phyloP scores from a whole-genome alignment of 176 grass and related monocot genomes.

The Secale cereale region DNA sequence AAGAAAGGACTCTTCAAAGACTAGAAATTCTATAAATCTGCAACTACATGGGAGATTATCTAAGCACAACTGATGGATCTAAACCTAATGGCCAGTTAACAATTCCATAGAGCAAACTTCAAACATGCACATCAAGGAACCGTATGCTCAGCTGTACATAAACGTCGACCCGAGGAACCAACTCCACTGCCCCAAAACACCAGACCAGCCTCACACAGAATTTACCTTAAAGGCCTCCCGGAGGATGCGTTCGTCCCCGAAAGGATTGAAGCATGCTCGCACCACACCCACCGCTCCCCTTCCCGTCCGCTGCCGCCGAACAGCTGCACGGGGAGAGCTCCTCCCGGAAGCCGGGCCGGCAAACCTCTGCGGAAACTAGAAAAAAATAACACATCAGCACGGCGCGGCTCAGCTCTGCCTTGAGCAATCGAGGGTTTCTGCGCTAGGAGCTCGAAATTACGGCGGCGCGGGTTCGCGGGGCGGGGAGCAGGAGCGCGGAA shows the following conservation, averaged over 20 bases:
- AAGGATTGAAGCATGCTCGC: constrained; percentile 68
- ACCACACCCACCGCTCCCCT: constrained; percentile 2
- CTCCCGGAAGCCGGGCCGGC: background rate
- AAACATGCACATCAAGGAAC: background rate
- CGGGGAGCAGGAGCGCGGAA: background rate
- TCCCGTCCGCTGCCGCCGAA: constrained; percentile 6
- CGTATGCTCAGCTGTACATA: background rate
- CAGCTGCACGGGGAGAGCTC: background rate
- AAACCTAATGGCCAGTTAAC: background rate
- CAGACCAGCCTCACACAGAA: background rate
- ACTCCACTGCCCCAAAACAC: background rate
- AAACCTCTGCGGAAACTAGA: background rate
- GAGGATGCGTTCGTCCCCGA: constrained; percentile 71
- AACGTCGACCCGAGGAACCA: background rate
- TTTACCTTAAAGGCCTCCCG: constrained; percentile 82
- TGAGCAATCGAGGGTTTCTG: background rate
- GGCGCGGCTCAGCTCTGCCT: background rate
- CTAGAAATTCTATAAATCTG: background rate
- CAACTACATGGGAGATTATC: background rate
- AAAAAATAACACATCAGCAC: background rate
- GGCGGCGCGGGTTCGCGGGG: background rate
- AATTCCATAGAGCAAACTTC: background rate
- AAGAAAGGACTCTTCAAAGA: background rate
- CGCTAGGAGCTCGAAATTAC: constrained; percentile 14
- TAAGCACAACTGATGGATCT: background rate